Evolutionary conservation across 2,329 filamentous ascomycete species (phyloP).

Genomic region (Dothistroma pini): DNA sequence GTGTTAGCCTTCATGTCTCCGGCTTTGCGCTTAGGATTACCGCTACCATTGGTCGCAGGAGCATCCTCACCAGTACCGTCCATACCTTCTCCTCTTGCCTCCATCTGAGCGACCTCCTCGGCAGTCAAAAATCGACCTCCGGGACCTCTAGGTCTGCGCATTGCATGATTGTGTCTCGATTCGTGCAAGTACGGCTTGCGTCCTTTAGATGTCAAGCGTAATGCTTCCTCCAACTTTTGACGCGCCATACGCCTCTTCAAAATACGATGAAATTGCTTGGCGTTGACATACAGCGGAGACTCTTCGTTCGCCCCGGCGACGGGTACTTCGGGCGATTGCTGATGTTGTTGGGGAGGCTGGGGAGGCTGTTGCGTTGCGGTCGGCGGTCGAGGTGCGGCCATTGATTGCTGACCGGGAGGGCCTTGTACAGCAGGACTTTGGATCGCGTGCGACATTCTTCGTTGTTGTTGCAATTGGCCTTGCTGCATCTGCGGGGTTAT

Average conservation of each 20-base stretch:
- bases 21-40: constrained; percentile 52
- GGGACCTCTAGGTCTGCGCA: constrained; percentile 89
- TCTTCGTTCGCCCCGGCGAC: constrained; percentile 72
- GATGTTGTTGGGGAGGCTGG: constrained; percentile 49
- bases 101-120: constrained; percentile 89
- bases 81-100: constrained; percentile 43
- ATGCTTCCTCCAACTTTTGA: constrained; percentile 87
- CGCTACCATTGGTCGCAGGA: constrained; percentile 17
- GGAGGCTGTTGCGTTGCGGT: constrained; percentile 61
- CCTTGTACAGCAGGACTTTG: constrained; percentile 60
- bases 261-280: constrained; percentile 97
- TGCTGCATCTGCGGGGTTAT: constrained; percentile 46
- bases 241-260: constrained; percentile 89
- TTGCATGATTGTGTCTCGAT: constrained; percentile 95
- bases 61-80: constrained; percentile 40
- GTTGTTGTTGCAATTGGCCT: constrained; percentile 35
- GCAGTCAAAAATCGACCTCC: constrained; percentile 94
- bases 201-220: constrained; percentile 89
- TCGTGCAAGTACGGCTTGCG: constrained; percentile 97
- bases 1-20: constrained; percentile 36
- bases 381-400: constrained; percentile 67
- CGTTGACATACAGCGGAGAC: constrained; percentile 94
- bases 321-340: constrained; percentile 71
- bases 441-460: constrained; percentile 71
- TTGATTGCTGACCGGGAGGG: constrained; percentile 31